Conservation (phyloP, 2,329 filamentous ascomycete species). For the Trichophyton simii region DNA sequence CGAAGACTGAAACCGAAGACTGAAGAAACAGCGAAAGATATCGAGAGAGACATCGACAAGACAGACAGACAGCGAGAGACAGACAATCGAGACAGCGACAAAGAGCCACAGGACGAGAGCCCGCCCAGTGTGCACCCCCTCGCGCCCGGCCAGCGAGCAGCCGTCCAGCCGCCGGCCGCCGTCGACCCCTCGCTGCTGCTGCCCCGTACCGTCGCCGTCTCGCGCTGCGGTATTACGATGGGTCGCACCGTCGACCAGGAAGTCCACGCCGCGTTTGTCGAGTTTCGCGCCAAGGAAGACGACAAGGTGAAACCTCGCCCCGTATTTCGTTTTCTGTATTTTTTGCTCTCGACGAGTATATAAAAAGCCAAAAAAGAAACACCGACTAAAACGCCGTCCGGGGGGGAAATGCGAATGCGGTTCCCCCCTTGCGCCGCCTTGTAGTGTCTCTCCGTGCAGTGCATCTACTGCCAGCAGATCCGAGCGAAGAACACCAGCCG, state of each 20-base stretch:
- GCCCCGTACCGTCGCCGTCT: conserved; percentile 12
- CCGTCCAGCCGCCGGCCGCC: conserved; percentile 13
- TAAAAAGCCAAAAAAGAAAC: neutral
- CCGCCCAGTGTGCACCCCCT: conserved; percentile 1
- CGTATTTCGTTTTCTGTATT: too few relatives aligned
- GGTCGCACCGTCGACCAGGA: conserved; percentile 41
- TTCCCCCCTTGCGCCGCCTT: neutral
- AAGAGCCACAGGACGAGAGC: neutral
- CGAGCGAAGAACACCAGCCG: conserved; percentile 42
- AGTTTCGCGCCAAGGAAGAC: conserved; percentile 43
- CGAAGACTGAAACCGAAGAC: neutral
- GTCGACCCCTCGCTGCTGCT: conserved; percentile 16
- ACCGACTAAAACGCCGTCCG: neutral
- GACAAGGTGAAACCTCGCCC: conserved; percentile 30
- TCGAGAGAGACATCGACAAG: too few relatives aligned
- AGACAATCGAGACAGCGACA: too few relatives aligned
- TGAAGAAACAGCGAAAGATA: too few relatives aligned
- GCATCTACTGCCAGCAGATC: conserved; percentile 42
- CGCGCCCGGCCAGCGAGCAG: conserved; percentile 1
- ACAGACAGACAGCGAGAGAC: too few relatives aligned
- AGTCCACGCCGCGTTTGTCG: conserved; percentile 41
- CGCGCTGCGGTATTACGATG: conserved; percentile 24
- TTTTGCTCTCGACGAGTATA: too few relatives aligned
- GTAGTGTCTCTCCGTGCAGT: conserved; percentile 41
- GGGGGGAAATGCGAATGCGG: neutral